Percentiles rank a stretch among this genome's conserved stretches.
phyloP scores from a whole-genome alignment of 495 filamentous ascomycete genomes.

The Trichoderma asperelloides region DNA sequence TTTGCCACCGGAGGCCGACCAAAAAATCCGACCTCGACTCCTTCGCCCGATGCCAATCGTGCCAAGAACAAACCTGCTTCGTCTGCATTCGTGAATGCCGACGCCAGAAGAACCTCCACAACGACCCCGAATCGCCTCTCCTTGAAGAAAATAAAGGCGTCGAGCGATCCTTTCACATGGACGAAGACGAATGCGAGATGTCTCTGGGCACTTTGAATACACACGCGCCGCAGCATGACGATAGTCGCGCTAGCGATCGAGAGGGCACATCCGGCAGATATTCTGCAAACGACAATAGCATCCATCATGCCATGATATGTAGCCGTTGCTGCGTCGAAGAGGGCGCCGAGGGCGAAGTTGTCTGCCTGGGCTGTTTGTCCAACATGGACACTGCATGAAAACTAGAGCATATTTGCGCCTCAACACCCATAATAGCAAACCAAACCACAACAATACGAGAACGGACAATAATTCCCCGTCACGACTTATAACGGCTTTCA shows the following conservation, averaged over 20 bases:
- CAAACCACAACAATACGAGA: not conserved
- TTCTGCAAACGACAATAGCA: conserved; percentile 15
- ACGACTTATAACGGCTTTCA: not conserved
- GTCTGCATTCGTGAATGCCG: conserved; percentile 40
- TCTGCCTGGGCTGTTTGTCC: conserved; percentile 36
- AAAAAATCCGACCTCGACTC: conserved; percentile 41
- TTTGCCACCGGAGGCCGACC: conserved; percentile 38
- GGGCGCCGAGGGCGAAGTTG: conserved; percentile 36
- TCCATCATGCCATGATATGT: conserved; percentile 34
- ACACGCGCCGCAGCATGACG: not conserved
- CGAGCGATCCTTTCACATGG: conserved; percentile 8
- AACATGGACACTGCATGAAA: conserved; percentile 25
- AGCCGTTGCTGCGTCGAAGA: conserved; percentile 39
- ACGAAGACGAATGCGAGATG: conserved; percentile 1
- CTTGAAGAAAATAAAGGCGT: not conserved
- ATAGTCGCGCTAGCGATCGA: not conserved
- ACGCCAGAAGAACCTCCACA: conserved; percentile 20
- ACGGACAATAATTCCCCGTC: not conserved
- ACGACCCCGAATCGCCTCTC: not conserved
- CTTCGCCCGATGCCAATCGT: conserved; percentile 38
- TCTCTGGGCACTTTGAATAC: not conserved
- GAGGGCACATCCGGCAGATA: conserved; percentile 19
- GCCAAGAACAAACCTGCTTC: conserved; percentile 37
- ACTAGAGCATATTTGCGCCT: not conserved
- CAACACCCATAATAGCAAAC: not conserved